These are phyloP conservation scores for Saccharomycopsis sp. DNA, from an alignment of 805 yeast species.

Conservation along the genomic window DNA sequence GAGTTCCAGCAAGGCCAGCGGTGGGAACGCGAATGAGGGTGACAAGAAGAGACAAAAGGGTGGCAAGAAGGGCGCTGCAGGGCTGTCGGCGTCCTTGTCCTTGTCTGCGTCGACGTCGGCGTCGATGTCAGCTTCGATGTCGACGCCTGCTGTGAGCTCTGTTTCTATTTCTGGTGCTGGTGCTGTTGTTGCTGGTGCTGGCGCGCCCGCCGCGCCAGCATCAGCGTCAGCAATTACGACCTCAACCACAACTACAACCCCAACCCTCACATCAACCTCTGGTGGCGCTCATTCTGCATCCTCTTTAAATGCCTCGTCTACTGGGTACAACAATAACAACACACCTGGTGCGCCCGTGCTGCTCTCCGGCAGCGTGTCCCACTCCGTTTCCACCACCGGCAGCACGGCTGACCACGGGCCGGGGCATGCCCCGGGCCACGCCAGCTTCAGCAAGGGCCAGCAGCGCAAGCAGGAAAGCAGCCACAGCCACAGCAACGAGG, in stretches of 20 bases:
- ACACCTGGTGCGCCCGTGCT: too few relatives aligned
- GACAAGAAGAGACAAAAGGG: not conserved
- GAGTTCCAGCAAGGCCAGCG: not conserved
- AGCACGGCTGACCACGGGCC: constrained; percentile 1
- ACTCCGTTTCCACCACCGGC: too few relatives aligned
- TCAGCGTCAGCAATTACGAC: constrained; percentile 5
- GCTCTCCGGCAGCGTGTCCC: too few relatives aligned
- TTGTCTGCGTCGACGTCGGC: constrained; percentile 1
- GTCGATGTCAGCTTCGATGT: constrained; percentile 18
- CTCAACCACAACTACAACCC: not conserved
- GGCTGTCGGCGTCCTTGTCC: not conserved
- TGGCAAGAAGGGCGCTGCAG: not conserved
- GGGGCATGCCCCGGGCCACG: constrained; percentile 21
- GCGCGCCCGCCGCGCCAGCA: constrained; percentile 9
- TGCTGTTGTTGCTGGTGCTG: too few relatives aligned
- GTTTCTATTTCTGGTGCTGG: too few relatives aligned
- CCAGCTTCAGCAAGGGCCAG: constrained; percentile 1
- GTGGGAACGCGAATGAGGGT: not conserved
- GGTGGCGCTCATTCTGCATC: too few relatives aligned
- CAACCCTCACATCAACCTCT: constrained; percentile 21
- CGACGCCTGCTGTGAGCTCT: too few relatives aligned
- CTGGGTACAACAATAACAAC: too few relatives aligned
- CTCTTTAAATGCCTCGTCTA: too few relatives aligned
- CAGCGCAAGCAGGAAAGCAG: not conserved
- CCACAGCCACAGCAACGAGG: constrained; percentile 10